These are phyloP conservation scores for Vaccinium macrocarpon DNA, from an alignment of 148 eudicot genomes.

Conservation along the genomic window DNA sequence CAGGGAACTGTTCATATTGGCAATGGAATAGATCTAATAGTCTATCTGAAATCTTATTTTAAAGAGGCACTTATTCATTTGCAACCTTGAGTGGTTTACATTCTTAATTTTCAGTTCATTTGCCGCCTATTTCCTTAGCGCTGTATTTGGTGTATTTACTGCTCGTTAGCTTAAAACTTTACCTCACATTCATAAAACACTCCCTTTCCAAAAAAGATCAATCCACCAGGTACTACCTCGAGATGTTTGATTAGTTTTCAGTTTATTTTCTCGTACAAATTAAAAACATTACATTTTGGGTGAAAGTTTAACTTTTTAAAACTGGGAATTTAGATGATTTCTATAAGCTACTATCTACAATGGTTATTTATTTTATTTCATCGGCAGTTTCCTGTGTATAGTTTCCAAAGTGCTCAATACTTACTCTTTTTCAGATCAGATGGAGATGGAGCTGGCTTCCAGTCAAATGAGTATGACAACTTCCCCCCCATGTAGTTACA, in stretches of 20 bases:
- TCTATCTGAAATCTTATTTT: background rate
- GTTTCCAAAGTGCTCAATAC: conserved; percentile 5
- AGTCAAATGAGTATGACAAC: conserved; percentile 20
- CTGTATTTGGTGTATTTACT: background rate
- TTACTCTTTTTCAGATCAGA: conserved; percentile 37
- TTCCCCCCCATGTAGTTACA: conserved; percentile 34
- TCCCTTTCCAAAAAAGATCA: too few species aligned
- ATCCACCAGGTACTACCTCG: background rate
- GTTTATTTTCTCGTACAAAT: background rate
- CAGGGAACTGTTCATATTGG: background rate
- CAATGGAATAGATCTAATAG: background rate
- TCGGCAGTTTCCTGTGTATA: background rate
- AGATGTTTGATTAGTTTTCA: background rate
- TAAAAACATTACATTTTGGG: background rate
- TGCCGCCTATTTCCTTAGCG: background rate
- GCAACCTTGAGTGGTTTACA: background rate
- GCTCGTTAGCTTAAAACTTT: background rate
- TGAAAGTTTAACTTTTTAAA: background rate
- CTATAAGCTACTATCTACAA: background rate
- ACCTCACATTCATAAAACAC: background rate
- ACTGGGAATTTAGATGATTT: background rate
- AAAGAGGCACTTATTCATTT: background rate
- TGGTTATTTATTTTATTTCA: background rate
- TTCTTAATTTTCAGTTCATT: background rate
- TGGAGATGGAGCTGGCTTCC: conserved; percentile 28